Evolutionary conservation across 192 early-diverging fungal genomes (phyloP), one percentile per base, ranked within the genome.

Genomic region (Dissophora ornata): DNA sequence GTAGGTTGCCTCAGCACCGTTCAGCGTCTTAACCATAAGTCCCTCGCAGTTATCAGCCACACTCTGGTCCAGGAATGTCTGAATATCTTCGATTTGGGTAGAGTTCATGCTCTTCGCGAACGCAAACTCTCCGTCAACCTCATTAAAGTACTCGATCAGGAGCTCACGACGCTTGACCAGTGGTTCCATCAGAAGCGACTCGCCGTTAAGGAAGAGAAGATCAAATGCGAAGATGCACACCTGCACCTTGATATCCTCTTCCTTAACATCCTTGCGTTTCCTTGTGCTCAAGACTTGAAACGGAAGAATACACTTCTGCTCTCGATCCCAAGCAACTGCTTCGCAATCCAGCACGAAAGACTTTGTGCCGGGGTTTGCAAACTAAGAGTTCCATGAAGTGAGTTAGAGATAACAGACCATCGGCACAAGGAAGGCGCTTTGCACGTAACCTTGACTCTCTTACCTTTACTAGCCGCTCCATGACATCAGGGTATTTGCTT

Each of bases 171-270:
- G 90, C 47, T 84, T 82, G 24, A 84, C 80, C 16, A 99, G 84
- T 1, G 94, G 82, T 69, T 91, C 82, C 26, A 86, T 84, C 40
- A 97, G 88, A 19, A 98, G 80, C 3, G 96, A 85, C 89, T 95
- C 82, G 29, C 96, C 98, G 69, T 99, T 98, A 46, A 97, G 66
- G 66, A 91, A 99, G 3, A 99, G 80, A 38, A 96, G 81, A 75
- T 99, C 98, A 83, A 99, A 99, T 6, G 91, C 96, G 87, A 95
- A 99, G 7, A 98, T 85, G 85, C 95, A 97, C 7, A 98, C 97
- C 80, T 92, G 90, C 5, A 99, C 93, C 28, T 90, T 92, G 68
- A 99, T 95, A 67, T 98, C 96, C 42, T 91, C 90, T 38, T 93
- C 88, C 54, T 91, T 88, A 12, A 94, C 98, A 69, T 97, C 96